Evolutionary conservation across 1,284 basidiomycete species (phyloP).

Genomic region (Kwoniella shivajii): DNA sequence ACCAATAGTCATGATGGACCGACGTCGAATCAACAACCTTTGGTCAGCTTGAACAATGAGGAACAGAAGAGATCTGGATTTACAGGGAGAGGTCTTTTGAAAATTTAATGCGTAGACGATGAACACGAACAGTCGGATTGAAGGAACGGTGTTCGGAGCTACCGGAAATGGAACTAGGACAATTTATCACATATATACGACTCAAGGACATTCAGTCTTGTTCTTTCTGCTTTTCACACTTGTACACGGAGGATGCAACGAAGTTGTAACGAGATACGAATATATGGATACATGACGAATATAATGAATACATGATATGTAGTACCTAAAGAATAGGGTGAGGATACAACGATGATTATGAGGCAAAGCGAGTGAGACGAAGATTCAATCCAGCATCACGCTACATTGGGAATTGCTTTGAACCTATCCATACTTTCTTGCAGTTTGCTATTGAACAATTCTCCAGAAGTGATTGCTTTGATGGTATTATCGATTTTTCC

Average conservation of each 20-base stretch:
- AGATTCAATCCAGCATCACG: background rate
- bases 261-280: too few relatives aligned
- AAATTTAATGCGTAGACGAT: conserved; percentile 20
- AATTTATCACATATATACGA: too few relatives aligned
- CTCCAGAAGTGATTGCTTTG: conserved; percentile 29
- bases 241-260: too few relatives aligned
- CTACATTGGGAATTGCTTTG: conserved; percentile 1
- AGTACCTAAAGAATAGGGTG: too few relatives aligned
- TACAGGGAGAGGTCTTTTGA: conserved; percentile 37
- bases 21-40: conserved; percentile 7
- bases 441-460: conserved; percentile 29
- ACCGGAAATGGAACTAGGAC: too few relatives aligned
- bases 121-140: background rate
- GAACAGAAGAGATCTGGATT: conserved; percentile 21
- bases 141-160: background rate
- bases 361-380: too few relatives aligned
- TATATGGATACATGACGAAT: too few relatives aligned
- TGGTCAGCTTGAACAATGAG: conserved; percentile 16
- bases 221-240: too few relatives aligned
- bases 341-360: too few relatives aligned
- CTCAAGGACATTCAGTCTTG: too few relatives aligned
- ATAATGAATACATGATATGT: too few relatives aligned
- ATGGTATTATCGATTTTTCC: conserved; percentile 22
- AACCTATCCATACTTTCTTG: conserved; percentile 28
- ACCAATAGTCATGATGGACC: background rate